phyloP scores from a whole-genome alignment of 2,329 filamentous ascomycete genomes.

The Leptoxyphium fumago region DNA sequence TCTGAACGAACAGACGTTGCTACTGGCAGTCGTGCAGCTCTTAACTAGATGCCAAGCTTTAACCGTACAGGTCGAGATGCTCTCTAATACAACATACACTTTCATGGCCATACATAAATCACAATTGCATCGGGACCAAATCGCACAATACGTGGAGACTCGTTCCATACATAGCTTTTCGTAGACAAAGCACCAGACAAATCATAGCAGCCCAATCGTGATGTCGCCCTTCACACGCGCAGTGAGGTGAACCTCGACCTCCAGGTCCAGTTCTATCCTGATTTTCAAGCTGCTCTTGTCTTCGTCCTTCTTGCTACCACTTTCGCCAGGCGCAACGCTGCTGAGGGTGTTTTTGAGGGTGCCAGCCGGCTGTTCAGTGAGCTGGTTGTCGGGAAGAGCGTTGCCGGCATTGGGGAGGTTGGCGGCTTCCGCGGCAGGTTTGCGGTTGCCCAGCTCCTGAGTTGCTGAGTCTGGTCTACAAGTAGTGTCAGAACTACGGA shows the following conservation, averaged over 20 bases:
- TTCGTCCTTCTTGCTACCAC: slow-evolving; percentile 2
- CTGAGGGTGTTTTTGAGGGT: not conserved
- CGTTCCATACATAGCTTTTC: no score
- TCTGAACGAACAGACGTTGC: no score
- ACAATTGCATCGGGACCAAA: no score
- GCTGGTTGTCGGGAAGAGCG: not conserved
- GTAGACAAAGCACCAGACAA: no score
- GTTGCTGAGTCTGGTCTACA: not conserved
- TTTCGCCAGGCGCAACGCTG: not conserved
- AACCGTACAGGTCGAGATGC: no score
- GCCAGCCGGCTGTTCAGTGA: not conserved
- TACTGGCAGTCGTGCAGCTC: no score
- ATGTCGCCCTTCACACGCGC: slow-evolving; percentile 17
- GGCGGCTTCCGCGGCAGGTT: not conserved
- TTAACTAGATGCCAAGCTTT: no score
- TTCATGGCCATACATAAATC: no score
- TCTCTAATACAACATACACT: no score
- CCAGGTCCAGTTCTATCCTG: slow-evolving; percentile 14
- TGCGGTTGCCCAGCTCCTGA: not conserved
- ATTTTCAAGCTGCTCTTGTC: slow-evolving; percentile 16
- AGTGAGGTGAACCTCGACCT: slow-evolving; percentile 17
- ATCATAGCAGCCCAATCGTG: slow-evolving; percentile 16
- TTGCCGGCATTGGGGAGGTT: not conserved
- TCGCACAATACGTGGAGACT: no score
- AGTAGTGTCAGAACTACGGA: not conserved